phyloP scores from a whole-genome alignment of 345 rosid genomes.

The rapeseed (Brassica napus) region Da-Ae NC_063444.1:47474501-47475000 shows the following conservation, averaged over 20 bases:
- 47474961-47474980: too few species aligned
- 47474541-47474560: not conserved
- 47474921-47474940: too few species aligned
- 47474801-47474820: not conserved
- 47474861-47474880: not conserved
- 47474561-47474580: not conserved
- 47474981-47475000: too few species aligned
- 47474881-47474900: not conserved
- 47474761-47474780: not conserved
- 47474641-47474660: not conserved
- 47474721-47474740: not conserved
- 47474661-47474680: not conserved
- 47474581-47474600: not conserved
- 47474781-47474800: not conserved
- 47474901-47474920: too few species aligned
- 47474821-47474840: not conserved
- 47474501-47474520: not conserved
- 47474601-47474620: not conserved
- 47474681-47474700: too few species aligned
- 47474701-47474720: not conserved
- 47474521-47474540: not conserved
- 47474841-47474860: not conserved
- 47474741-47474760: not conserved
- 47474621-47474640: not conserved
- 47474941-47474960: too few species aligned